Percentiles rank a stretch among this genome's conserved stretches.
Evolutionary conservation across 176 grass and related monocot genomes (phyloP).

Genomic region (Oryza punctata): DNA sequence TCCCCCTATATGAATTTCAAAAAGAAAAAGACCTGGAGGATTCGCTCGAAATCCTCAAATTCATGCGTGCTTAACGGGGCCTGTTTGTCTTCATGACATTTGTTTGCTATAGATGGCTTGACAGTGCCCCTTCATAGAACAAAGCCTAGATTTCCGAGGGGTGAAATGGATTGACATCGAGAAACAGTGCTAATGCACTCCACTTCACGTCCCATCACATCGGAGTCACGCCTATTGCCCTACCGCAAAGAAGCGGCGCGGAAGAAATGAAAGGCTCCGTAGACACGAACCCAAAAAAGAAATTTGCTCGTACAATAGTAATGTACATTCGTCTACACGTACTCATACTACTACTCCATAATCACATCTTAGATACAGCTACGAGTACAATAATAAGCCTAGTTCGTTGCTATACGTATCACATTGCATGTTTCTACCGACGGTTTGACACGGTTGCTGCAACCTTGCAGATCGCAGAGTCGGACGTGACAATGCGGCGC

Average conservation of each 20-base stretch:
- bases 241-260: background rate
- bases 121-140: background rate
- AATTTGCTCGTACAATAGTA: background rate
- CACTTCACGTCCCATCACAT: constrained; percentile 33
- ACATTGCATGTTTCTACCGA: constrained; percentile 30
- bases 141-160: background rate
- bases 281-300: constrained; percentile 11
- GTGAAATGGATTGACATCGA: background rate
- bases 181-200: constrained; percentile 18
- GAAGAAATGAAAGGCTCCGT: background rate
- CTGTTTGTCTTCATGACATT: no score
- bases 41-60: no score
- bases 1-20: no score
- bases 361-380: background rate
- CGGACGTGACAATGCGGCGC: background rate
- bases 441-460: background rate
- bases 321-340: constrained; percentile 34
- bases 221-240: constrained; percentile 7
- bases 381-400: background rate
- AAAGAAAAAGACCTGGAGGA: no score
- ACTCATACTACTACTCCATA: background rate
- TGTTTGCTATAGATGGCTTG: background rate
- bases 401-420: background rate
- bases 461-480: constrained; percentile 1
- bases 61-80: no score